Base-by-base conservation (phyloP, 2,329 filamentous ascomycete species). In the Aciculosporium take region DNA sequence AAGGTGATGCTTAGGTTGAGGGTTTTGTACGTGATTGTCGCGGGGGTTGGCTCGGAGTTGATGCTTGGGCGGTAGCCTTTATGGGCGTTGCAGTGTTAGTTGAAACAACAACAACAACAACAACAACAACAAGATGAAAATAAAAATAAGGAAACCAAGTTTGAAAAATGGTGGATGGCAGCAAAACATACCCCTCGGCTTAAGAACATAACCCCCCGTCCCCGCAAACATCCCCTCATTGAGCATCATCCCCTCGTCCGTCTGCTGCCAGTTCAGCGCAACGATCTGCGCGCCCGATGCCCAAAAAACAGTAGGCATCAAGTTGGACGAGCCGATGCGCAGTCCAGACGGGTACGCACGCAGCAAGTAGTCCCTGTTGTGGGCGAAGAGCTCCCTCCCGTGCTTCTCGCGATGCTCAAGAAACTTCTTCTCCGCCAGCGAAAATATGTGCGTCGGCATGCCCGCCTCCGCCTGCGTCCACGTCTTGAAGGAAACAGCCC, bases 221-320 rank as follows among this genome's bases (percentile, higher is more conserved):
- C 81, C 83, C 2, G 77, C 73, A 60, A 94, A 94, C 85, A 94
- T 91, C 51, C 77, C 88, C 55, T 91, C 80, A 55, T 95, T 95
- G 12, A 94, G 72, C 89, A 95, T 95, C 80, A 93, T 93, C 25
- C 85, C 87, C 51, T 85, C 81, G 53, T 95, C 87, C 59, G 83
- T 79, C 46, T 79, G 81, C 60, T 96, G 88, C 85, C 88, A 96
- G 62, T 95, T 95, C 46, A 96, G 67, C 0, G 88, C 88, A 1
- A 93, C 86, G 51, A 95, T 81, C 60, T 95, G 88, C 3, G 93
- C 81, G 12, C 88, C 88, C 48, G 84, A 80, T 25, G 85, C 74
- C 88, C 88, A 95, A 60, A 88, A 91, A 3, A 81, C 71, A 1
- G 78, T 74, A 4, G 89, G 87, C 50, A 94, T 85, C 10, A 93